These are phyloP conservation scores for Rhodomyrtus psidioides DNA, from an alignment of 441 rosid species.

Conservation along the genomic window DNA sequence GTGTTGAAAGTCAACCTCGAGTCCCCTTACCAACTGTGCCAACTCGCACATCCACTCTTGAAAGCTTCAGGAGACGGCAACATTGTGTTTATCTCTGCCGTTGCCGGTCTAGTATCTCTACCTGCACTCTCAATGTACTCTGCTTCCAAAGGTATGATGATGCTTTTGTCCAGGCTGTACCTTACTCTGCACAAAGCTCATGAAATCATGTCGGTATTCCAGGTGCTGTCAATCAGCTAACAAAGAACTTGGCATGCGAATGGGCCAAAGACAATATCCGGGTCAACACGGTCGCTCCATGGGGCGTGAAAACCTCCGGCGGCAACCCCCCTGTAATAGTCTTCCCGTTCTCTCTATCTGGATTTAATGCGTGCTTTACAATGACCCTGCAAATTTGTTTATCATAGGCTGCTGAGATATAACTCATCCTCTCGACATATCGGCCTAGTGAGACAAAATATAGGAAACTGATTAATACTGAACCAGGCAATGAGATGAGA, in stretches of 20 bases:
- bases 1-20: constrained; percentile 19
- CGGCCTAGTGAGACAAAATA: not conserved
- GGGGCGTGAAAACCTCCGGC: constrained; percentile 9
- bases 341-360: not conserved
- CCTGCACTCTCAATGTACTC: constrained; percentile 15
- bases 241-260: constrained; percentile 32
- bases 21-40: constrained; percentile 26
- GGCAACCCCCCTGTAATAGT: not conserved
- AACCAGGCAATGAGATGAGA: not conserved
- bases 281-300: constrained; percentile 23
- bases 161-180: not conserved
- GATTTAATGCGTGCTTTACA: not conserved
- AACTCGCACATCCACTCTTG: constrained; percentile 21
- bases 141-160: constrained; percentile 27
- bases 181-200: not conserved
- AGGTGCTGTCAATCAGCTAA: constrained; percentile 35
- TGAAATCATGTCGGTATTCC: not conserved
- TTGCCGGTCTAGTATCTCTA: constrained; percentile 17
- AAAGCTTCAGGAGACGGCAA: constrained; percentile 24
- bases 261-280: constrained; percentile 32
- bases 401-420: not conserved
- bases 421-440: not conserved
- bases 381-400: not conserved
- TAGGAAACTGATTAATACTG: not conserved
- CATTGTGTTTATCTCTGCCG: constrained; percentile 24